Evolutionary conservation across 2,329 filamentous ascomycete species (phyloP), one percentile per base, ranked within the genome.

Genomic region (Beauveria sp.): DNA sequence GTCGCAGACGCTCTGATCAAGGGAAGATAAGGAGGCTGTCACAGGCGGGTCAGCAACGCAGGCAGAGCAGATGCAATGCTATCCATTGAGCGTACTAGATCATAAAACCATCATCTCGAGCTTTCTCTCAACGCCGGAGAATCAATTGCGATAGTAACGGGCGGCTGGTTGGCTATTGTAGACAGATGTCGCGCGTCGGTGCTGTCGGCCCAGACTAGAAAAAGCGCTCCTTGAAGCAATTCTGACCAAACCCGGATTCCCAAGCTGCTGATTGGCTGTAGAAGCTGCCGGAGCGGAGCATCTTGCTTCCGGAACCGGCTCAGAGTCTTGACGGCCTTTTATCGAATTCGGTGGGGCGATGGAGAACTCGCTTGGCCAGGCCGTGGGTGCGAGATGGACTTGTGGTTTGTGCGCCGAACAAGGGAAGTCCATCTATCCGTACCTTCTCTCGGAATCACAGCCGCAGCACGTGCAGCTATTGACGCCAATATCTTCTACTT

Each of bases 51-150:
- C 30, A 54, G 58, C 34, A 28, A 60, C 20, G 40, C 28, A 51
- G 45, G 34, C 38, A 30, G 34, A 45, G 40, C 8, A 5, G 50
- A 14, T 22, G 30, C 49, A 56, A 43, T 52, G 42, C 38, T 18
- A 28, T 38, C 30, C 38, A 57, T 61, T 63, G 47, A 45, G 51
- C 67, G 64, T 62, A 69, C 67, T 62, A 60, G 30, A 65, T 59
- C 46, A 61, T 40, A 40, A 54, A 61, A 63, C 53, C 67, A 69
- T 69, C 60, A 62, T 64, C 61, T 58, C 26, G 16, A 40, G 18
- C 34, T 38, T 57, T 49, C 50, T 53, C 43, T 51, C 50, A 45
- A 42, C 38, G 46, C 34, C 18, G 26, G 18, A 24, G 34, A 30
- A 20, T 10, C 30, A 46, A 59, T 59, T 59, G 47, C 26, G 47